A percentile compares a stretch with the other conserved stretches of the same genome.
Evolutionary conservation across 208 protist genomes (phyloP).

Genomic region (Naegleria lovaniensis): DNA sequence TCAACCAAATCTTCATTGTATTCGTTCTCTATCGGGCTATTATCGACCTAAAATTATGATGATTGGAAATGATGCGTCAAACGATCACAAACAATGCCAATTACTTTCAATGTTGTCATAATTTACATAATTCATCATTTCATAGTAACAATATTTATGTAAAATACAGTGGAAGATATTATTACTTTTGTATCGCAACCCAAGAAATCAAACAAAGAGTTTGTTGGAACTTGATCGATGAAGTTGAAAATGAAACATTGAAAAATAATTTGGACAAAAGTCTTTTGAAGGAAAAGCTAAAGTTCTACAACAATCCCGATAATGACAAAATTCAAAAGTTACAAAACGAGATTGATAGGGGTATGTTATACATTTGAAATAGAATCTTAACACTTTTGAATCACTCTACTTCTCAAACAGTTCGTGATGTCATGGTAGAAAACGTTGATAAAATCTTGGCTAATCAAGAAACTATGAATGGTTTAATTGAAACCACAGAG

Average conservation of each 20-base stretch:
- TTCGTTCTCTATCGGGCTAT: no score
- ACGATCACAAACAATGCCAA: no score
- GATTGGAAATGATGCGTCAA: no score
- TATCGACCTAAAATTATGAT: no score
- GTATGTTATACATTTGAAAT: background rate
- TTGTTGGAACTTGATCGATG: background rate
- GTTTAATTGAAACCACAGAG: background rate
- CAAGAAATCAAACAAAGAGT: constrained; percentile 12
- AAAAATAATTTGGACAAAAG: background rate
- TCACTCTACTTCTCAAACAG: background rate
- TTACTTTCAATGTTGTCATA: no score
- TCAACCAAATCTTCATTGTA: no score
- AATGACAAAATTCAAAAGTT: constrained; percentile 9
- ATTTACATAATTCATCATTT: no score
- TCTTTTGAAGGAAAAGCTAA: background rate
- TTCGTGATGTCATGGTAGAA: background rate
- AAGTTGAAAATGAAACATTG: constrained; percentile 12
- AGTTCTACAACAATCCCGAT: background rate
- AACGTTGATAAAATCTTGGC: background rate
- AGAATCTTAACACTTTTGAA: background rate
- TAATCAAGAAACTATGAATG: background rate
- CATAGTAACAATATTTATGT: background rate
- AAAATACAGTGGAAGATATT: background rate
- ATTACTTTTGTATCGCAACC: background rate
- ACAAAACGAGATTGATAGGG: background rate